Evolutionary conservation across 1,284 basidiomycete species (phyloP), one percentile per base, ranked within the genome.

Genomic region (Chondrostereum purpureum): DNA sequence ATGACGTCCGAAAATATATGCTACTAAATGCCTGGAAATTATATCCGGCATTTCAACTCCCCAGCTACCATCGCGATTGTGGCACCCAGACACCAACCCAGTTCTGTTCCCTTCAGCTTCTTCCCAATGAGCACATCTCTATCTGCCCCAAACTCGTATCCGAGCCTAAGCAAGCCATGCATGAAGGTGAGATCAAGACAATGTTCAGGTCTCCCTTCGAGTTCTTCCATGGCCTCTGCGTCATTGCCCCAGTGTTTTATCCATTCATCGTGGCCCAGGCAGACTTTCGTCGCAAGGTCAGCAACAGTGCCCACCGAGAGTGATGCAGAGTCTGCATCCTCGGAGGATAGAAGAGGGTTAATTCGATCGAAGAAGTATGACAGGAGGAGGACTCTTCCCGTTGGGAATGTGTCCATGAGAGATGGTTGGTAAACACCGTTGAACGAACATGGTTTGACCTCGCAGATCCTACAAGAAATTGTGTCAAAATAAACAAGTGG

Each of bases 331-430:
- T 53, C 48, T 52, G 53, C 1, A 27, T 46, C 33, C 18, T 49
- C 35, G 50, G 59, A 11, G 57, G 61, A 39, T 69, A 94, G 74
- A 48, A 98, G 79, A 0, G 93, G 95, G 33, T 75, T 68, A 50
- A 96, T 74, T 33, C 96, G 88, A 71, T 98, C 95, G 70, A 92
- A 96, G 68, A 99, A 98, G 76, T 98, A 99, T 20, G 94, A 97
- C 1, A 97, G 76, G 6, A 94, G 78, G 20, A 93, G 77, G 53
- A 92, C 75, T 58, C 83, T 82, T 51, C 89, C 89, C 16, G 70
- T 63, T 3, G 80, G 75, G 78, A 98, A 98, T 4, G 90, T 87
- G 53, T 95, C 88, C 53, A 90, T 74, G 20, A 98, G 74, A n/a
- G 88, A 88, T 1, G 95, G 96, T 63, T 98, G 95, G 70, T 99